Evolutionary conservation across 192 early-diverging fungal species (phyloP).

Genomic region (Glomus cerebriforme): DNA sequence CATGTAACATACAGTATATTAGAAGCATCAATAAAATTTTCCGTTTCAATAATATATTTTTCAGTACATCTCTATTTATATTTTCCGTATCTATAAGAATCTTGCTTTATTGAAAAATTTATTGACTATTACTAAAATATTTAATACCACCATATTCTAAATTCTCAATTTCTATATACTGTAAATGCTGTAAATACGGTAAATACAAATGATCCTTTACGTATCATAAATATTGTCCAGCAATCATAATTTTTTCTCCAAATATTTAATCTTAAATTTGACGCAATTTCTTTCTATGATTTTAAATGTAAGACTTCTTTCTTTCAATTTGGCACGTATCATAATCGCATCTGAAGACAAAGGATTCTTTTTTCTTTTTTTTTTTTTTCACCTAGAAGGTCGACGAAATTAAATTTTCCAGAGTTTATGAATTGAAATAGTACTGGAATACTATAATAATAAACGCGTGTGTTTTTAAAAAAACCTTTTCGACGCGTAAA

Average conservation of each 20-base stretch:
- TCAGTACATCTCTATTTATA: constrained; percentile 2
- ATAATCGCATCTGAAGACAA: constrained; percentile 11
- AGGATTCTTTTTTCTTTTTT: too few species aligned
- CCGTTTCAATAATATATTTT: constrained; percentile 4
- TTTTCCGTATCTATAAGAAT: constrained; percentile 2
- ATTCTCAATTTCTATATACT: constrained; percentile 16
- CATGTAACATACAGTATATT: too few species aligned
- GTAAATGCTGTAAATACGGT: constrained; percentile 9
- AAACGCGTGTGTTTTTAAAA: too few species aligned
- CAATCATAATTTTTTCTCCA: constrained; percentile 1
- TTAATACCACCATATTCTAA: neutral
- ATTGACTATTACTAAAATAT: constrained; percentile 6
- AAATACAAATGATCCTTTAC: constrained; percentile 21
- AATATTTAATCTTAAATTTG: neutral
- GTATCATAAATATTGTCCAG: neutral
- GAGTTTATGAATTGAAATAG: too few species aligned
- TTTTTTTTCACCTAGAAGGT: too few species aligned
- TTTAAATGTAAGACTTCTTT: constrained; percentile 15
- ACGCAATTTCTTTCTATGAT: neutral
- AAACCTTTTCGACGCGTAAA: too few species aligned
- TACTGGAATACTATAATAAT: too few species aligned
- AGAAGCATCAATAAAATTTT: neutral
- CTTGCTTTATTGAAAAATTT: too few species aligned
- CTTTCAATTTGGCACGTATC: constrained; percentile 9
- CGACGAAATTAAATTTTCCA: too few species aligned